phyloP scores from a whole-genome alignment of 108 stramenopile genomes.

The Skeletonema grethae region DNA sequence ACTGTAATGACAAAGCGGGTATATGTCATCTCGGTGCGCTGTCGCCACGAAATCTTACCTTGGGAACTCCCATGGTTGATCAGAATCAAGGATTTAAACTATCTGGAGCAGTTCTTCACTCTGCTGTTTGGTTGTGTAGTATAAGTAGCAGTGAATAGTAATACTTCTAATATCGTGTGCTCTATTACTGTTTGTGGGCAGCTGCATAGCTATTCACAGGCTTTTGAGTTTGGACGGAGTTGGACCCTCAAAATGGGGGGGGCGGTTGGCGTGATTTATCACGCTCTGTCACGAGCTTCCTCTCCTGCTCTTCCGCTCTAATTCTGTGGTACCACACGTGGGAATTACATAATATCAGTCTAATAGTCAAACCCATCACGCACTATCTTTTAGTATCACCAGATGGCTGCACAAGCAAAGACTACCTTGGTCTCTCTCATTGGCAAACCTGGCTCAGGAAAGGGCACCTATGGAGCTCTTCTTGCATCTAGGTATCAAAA shows the following conservation, averaged over 20 bases:
- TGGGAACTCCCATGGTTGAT: constrained; percentile 27
- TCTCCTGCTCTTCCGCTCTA: too few species aligned
- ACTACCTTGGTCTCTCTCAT: background rate
- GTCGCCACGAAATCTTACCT: constrained; percentile 9
- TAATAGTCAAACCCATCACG: too few species aligned
- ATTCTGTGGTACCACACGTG: too few species aligned
- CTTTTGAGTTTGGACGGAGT: too few species aligned
- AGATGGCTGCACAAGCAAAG: background rate
- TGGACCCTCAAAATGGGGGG: too few species aligned
- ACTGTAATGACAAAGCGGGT: background rate
- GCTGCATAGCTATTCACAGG: too few species aligned
- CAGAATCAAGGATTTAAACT: background rate
- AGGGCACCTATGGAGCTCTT: background rate
- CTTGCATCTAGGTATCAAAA: constrained; percentile 30
- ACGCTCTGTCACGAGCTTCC: too few species aligned
- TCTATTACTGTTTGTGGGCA: too few species aligned
- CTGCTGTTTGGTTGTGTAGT: background rate
- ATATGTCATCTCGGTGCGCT: background rate
- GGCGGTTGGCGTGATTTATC: too few species aligned
- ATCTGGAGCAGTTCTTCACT: background rate
- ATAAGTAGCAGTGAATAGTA: background rate
- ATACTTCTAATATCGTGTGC: too few species aligned
- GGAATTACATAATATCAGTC: too few species aligned
- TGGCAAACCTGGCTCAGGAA: background rate
- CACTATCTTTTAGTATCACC: background rate